Evolutionary conservation across 2,329 filamentous ascomycete genomes (phyloP).

Genomic region (Sporothrix mexicana): DNA sequence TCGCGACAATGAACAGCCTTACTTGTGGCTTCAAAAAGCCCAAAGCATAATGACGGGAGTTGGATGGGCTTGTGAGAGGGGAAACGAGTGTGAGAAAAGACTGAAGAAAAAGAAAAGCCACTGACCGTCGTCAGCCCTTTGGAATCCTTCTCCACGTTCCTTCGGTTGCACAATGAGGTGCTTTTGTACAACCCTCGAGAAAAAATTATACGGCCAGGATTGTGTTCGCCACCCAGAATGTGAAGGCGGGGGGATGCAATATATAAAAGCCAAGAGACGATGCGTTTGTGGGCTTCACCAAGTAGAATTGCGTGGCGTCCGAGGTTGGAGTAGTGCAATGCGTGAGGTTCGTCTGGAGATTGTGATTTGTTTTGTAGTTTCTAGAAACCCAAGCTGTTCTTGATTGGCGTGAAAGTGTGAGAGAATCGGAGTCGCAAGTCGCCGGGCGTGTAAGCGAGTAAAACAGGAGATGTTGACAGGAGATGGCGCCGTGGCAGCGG

Average conservation of each 20-base stretch:
- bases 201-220: conserved; percentile 8
- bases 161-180: conserved; percentile 15
- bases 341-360: no score
- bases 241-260: conserved; percentile 20
- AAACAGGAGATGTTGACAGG: conserved; percentile 28
- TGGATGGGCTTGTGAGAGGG: not conserved
- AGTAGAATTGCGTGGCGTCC: conserved; percentile 14
- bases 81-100: not conserved
- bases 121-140: conserved; percentile 1
- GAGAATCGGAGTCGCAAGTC: conserved; percentile 6
- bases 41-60: not conserved
- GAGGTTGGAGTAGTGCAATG: not conserved
- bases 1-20: not conserved
- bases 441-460: not conserved
- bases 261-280: conserved; percentile 5
- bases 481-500: conserved; percentile 24
- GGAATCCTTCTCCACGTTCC: conserved; percentile 22
- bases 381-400: not conserved
- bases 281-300: not conserved
- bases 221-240: not conserved
- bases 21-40: conserved; percentile 12
- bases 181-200: not conserved
- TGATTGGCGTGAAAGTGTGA: conserved; percentile 25
- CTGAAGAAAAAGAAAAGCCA: not conserved
- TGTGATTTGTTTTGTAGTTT: no score